phyloP scores from a whole-genome alignment of 345 rosid genomes.

The Populus tremula region DNA sequence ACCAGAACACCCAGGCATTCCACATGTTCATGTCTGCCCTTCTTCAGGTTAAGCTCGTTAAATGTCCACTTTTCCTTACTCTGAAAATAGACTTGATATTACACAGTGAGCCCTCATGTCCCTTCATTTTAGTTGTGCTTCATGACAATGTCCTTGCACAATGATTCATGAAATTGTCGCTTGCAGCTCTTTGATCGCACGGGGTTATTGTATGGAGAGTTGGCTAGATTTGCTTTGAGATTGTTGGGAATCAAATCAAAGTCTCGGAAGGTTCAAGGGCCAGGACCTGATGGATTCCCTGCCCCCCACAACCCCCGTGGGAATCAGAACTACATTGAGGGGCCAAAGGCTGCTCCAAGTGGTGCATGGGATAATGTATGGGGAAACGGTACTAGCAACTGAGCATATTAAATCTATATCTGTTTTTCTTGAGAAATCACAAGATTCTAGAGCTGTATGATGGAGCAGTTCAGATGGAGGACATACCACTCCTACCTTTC shows the following conservation, averaged over 20 bases:
- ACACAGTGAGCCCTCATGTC: neutral
- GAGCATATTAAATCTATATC: no score
- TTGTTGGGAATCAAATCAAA: constrained; percentile 77
- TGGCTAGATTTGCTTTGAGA: constrained; percentile 89
- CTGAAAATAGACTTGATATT: neutral
- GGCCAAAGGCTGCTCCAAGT: constrained; percentile 66
- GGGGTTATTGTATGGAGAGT: constrained; percentile 83
- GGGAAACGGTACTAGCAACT: constrained; percentile 36
- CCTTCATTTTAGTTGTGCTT: neutral
- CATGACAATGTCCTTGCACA: neutral
- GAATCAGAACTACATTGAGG: constrained; percentile 63
- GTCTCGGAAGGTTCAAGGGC: constrained; percentile 59
- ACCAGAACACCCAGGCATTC: constrained; percentile 35
- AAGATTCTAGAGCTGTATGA: no score
- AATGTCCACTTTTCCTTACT: neutral
- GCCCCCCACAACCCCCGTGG: constrained; percentile 53
- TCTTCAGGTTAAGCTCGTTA: constrained; percentile 27
- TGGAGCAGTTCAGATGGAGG: no score
- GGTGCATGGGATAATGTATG: constrained; percentile 93
- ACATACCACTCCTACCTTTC: no score
- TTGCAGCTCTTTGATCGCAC: constrained; percentile 87
- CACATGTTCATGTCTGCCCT: constrained; percentile 37
- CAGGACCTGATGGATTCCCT: constrained; percentile 61
- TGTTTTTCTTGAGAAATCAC: no score
- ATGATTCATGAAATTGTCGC: constrained; percentile 14